Evolutionary conservation across 441 rosid species (phyloP).

Genomic region (Populus tomentosa): DNA sequence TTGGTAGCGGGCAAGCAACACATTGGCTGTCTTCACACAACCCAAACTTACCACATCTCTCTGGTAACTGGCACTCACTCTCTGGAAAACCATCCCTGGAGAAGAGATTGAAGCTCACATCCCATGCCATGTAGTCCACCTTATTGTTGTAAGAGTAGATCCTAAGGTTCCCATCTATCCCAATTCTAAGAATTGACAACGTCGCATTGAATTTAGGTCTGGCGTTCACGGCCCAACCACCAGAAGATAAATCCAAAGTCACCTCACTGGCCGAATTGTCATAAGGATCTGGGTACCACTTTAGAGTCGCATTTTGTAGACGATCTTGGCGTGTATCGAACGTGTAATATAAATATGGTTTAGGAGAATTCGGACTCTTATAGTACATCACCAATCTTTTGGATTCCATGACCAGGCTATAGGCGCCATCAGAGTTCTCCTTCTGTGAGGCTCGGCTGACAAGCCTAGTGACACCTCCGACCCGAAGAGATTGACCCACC

Average conservation of each 20-base stretch:
- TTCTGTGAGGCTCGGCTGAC: too few relatives aligned
- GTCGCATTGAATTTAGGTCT: constrained; percentile 33
- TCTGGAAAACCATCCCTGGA: constrained; percentile 17
- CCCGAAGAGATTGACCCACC: too few relatives aligned
- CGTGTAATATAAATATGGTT: constrained; percentile 25
- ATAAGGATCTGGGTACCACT: neutral
- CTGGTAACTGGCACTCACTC: constrained; percentile 22
- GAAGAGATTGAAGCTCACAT: constrained; percentile 22
- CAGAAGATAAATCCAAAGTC: neutral
- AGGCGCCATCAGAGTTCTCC: too few relatives aligned
- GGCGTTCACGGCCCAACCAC: neutral
- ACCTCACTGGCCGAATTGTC: neutral
- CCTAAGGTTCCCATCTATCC: constrained; percentile 29
- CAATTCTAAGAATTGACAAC: constrained; percentile 22
- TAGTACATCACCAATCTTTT: constrained; percentile 24
- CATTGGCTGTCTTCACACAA: too few relatives aligned
- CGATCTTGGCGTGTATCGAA: neutral
- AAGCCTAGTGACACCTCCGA: too few relatives aligned
- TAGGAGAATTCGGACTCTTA: constrained; percentile 15
- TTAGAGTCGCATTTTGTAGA: constrained; percentile 13
- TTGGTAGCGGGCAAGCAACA: too few relatives aligned
- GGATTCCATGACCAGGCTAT: constrained; percentile 5
- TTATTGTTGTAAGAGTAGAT: constrained; percentile 21
- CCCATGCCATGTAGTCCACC: constrained; percentile 26
- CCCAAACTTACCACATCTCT: too few relatives aligned